phyloP scores from a whole-genome alignment of 2,329 filamentous ascomycete genomes.

The Penicillium sp. region DNA sequence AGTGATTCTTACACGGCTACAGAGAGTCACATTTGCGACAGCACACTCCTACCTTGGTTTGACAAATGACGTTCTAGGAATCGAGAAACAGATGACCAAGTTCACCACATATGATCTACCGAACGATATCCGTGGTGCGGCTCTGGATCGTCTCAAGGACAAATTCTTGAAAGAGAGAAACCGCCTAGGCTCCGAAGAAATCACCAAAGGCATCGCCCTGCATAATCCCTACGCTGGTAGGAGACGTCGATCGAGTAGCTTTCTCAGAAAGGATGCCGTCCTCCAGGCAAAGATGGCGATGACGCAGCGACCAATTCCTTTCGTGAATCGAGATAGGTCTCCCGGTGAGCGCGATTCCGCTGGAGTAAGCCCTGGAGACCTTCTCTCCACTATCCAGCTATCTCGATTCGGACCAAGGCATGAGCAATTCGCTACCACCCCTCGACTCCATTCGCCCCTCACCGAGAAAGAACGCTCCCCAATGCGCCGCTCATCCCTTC shows the following conservation, averaged over 20 bases:
- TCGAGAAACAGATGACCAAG: conserved; percentile 90
- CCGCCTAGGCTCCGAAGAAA: conserved; percentile 77
- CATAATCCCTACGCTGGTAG: conserved; percentile 76
- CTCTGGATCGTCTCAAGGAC: conserved; percentile 83
- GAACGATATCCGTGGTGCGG: conserved; percentile 83
- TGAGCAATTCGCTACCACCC: conserved; percentile 41
- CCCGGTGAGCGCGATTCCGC: conserved; percentile 39
- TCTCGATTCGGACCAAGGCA: conserved; percentile 64
- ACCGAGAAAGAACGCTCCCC: conserved; percentile 47
- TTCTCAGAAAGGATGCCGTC: conserved; percentile 77
- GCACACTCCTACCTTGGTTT: conserved; percentile 93
- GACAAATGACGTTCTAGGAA: conserved; percentile 87
- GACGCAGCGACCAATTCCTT: conserved; percentile 40
- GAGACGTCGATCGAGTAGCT: conserved; percentile 73
- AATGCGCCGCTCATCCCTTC: conserved; percentile 51
- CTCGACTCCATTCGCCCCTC: conserved; percentile 44
- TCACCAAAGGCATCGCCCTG: conserved; percentile 89
- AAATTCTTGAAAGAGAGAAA: conserved; percentile 89
- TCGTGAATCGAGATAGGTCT: conserved; percentile 24
- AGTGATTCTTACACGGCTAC: conserved; percentile 91
- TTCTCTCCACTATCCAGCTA: conserved; percentile 77
- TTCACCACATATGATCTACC: conserved; percentile 91
- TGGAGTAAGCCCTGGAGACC: conserved; percentile 73
- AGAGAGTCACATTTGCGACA: conserved; percentile 91
- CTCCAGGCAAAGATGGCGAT: conserved; percentile 66